These are phyloP conservation scores for Simplicillium aogashimaense DNA, from an alignment of 2,329 filamentous ascomycete species.

Conservation along the genomic window DNA sequence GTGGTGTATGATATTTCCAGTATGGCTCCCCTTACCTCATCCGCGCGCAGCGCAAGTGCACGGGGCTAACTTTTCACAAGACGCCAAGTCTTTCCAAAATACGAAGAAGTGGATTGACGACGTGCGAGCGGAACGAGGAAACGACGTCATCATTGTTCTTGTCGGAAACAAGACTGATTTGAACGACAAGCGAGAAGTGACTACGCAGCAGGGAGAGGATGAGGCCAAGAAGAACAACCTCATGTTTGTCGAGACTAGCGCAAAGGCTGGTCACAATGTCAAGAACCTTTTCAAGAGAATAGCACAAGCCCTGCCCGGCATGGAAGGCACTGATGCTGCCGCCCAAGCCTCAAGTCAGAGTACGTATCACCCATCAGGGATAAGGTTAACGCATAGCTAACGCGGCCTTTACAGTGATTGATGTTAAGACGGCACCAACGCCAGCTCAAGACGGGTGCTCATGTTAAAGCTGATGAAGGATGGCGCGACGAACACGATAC, in stretches of 20 bases:
- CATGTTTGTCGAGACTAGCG: conserved; percentile 99
- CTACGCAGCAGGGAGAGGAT: conserved; percentile 90
- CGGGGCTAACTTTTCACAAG: conserved; percentile 25
- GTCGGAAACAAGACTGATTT: conserved; percentile 99
- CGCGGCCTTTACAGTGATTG: conserved; percentile 57
- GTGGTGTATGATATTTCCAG: conserved; percentile 98
- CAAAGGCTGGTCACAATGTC: conserved; percentile 95
- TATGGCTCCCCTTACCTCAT: conserved; percentile 20
- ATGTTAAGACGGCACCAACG: conserved; percentile 75
- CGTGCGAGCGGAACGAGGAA: conserved; percentile 88
- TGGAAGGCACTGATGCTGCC: conserved; percentile 82
- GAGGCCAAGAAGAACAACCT: conserved; percentile 96
- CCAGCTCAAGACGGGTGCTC: conserved; percentile 62
- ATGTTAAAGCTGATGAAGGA: conserved; percentile 17
- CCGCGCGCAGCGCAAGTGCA: too few species aligned
- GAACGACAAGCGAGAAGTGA: conserved; percentile 97
- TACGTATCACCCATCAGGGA: conserved; percentile 33
- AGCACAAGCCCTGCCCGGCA: conserved; percentile 92
- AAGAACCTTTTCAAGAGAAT: conserved; percentile 97
- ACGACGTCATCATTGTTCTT: conserved; percentile 97
- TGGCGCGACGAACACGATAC: too few species aligned
- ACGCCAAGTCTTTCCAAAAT: conserved; percentile 95
- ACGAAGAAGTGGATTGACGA: conserved; percentile 99
- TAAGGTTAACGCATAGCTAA: conserved; percentile 12
- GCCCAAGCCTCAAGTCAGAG: conserved; percentile 67